Evolutionary conservation across 208 protist genomes (phyloP).

Genomic region (Trypanosoma avium): DNA sequence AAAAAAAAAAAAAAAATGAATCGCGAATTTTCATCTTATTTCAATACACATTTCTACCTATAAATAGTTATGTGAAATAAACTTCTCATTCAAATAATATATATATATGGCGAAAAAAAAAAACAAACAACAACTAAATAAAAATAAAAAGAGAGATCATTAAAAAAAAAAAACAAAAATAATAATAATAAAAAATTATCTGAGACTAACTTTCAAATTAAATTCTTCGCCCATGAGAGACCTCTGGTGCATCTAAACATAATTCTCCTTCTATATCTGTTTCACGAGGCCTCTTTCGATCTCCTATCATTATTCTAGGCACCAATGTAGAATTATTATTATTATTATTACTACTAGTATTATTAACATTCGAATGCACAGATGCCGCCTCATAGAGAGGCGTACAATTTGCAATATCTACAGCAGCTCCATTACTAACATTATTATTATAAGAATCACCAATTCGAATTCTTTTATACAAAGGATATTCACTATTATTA

Average conservation of each 20-base stretch:
- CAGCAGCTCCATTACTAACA: too few relatives aligned
- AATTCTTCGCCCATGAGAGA: background rate
- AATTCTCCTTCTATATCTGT: too few relatives aligned
- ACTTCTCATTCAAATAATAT: too few relatives aligned
- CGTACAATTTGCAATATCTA: too few relatives aligned
- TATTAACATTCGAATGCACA: background rate
- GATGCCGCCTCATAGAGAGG: background rate
- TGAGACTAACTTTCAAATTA: background rate
- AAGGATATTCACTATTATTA: too few relatives aligned
- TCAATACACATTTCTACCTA: too few relatives aligned
- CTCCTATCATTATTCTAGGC: background rate
- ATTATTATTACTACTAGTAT: background rate
- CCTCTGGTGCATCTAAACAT: background rate
- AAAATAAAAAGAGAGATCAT: constrained; percentile 12
- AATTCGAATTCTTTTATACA: too few relatives aligned
- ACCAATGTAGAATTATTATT: background rate
- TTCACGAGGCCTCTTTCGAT: constrained; percentile 14
- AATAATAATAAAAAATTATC: constrained; percentile 2
- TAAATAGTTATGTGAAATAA: too few relatives aligned
- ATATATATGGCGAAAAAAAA: background rate
- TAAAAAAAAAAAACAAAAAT: constrained; percentile 17
- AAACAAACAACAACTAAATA: constrained; percentile 1
- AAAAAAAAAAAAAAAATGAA: too few relatives aligned
- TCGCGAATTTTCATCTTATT: too few relatives aligned
- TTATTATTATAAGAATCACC: too few relatives aligned